Percentiles rank a stretch among this genome's conserved stretches.
Conservation (phyloP, 2,329 filamentous ascomycete genomes). For the Magnaporthales sp. region DNA sequence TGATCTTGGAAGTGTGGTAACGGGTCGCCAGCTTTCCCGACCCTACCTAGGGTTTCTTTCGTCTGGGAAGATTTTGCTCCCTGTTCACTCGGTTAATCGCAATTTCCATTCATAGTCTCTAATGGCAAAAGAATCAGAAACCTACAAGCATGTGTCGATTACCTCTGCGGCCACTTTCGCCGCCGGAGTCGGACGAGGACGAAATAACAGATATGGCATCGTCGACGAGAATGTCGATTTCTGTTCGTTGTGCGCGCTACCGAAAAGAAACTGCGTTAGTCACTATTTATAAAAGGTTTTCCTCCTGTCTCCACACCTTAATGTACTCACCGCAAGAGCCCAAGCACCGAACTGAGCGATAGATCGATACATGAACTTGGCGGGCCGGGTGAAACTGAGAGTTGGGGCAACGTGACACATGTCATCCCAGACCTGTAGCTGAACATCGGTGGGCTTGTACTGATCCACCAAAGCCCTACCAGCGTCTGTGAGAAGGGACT, state of each 20-base stretch:
- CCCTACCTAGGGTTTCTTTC: slow-evolving; percentile 22
- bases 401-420: slow-evolving; percentile 88
- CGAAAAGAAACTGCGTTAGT: background rate
- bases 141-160: slow-evolving; percentile 3
- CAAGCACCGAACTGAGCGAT: slow-evolving; percentile 91
- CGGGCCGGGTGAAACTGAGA: slow-evolving; percentile 90
- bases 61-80: background rate
- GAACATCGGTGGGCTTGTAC: slow-evolving; percentile 80
- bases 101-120: background rate
- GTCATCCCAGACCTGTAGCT: slow-evolving; percentile 93
- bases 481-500: slow-evolving; percentile 52
- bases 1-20: slow-evolving; percentile 71
- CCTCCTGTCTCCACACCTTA: background rate
- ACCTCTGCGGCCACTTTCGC: slow-evolving; percentile 12
- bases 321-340: slow-evolving; percentile 53
- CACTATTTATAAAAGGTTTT: background rate
- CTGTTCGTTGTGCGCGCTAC: slow-evolving; percentile 61
- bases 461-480: slow-evolving; percentile 51
- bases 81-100: background rate
- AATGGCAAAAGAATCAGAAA: no score
- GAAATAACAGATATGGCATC: slow-evolving; percentile 70
- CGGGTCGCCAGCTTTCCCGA: slow-evolving; percentile 82
- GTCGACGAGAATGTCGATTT: slow-evolving; percentile 75
- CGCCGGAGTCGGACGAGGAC: slow-evolving; percentile 33
- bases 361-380: slow-evolving; percentile 91